Evolutionary conservation across 129 eudicot species (phyloP), one percentile per base, ranked within the genome.

Genomic region (Centella asiatica): DNA sequence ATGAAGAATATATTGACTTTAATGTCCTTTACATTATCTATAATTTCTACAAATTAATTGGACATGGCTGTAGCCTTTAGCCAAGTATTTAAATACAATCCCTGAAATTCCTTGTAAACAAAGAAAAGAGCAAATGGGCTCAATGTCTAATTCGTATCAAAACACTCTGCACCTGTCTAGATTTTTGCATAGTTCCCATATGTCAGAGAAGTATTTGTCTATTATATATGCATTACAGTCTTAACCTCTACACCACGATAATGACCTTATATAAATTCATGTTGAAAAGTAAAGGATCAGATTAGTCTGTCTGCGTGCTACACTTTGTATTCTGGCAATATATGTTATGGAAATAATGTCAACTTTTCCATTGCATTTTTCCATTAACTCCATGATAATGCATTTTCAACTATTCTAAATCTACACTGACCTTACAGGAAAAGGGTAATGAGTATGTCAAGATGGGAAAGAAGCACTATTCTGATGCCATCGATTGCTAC

Each of bases 391-490:
- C 20, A 22, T 1, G 63, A 34, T 19, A 34, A 7, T 19, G 4
- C 36, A 53, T 62, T 44, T 49, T 23, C 66, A 31, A 50, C 42
- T 42, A 28, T 46, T 15, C 31, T 51, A 66, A 45, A 40, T 64
- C 19, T 68, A 26, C 15, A 5, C 28, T 66, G 56, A 72, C 7
- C 42, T 74, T 74, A 66, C 70, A 86, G 97, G 97, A 89, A 64
- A 53, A 83, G 64, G 97, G 97, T 61, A 89, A 89, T 67, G 94
- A 83, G 72, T 85, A 66, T 83, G 88, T 89, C 54, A 89, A 89
- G 72, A 83, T 70, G 84, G 97, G 97, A n/a, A 88, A 88, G 64
- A 93, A 82, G 70, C 93, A 85, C 32, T 93, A 82, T 69, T 63
- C 82, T 4, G 85, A 88, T 70, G 99, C 93, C 64, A 82, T 93